Conservation (phyloP, 179 eudicot genomes). For the Monotropa hypopitys region DNA sequence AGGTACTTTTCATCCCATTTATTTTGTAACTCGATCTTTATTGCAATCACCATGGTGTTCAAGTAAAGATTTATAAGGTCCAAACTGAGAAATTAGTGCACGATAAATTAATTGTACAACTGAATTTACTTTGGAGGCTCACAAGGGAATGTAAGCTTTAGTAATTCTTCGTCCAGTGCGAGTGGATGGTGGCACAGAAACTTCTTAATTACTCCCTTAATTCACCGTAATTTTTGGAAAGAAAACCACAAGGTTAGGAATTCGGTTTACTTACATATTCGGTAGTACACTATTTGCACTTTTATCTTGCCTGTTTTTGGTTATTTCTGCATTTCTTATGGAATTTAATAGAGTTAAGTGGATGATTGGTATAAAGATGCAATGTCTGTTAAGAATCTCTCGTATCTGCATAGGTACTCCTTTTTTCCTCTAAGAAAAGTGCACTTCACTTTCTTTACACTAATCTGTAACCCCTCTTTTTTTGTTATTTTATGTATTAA, state of each 20-base stretch:
- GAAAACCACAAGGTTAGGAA: neutral
- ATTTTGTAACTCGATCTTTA: neutral
- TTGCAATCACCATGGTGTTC: neutral
- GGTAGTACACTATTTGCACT: neutral
- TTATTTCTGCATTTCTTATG: neutral
- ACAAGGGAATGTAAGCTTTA: neutral
- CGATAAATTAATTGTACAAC: neutral
- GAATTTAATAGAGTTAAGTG: neutral
- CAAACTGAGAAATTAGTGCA: neutral
- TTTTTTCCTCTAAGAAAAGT: neutral
- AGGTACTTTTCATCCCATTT: constrained; percentile 36
- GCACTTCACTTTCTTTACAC: neutral
- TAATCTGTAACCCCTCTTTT: neutral
- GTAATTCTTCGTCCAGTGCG: neutral
- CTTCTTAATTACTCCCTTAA: neutral
- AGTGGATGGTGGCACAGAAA: neutral
- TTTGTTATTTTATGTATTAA: neutral
- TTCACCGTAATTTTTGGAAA: neutral
- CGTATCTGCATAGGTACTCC: neutral
- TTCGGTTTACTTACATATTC: neutral
- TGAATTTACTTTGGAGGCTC: neutral
- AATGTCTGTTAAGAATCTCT: neutral
- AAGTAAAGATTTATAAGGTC: neutral
- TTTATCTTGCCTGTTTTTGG: neutral
- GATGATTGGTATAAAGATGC: neutral